Percentiles rank a stretch among this genome's conserved stretches.
phyloP scores from a whole-genome alignment of 371 early-diverging fungal species.

The Mucor racemosus region DNA sequence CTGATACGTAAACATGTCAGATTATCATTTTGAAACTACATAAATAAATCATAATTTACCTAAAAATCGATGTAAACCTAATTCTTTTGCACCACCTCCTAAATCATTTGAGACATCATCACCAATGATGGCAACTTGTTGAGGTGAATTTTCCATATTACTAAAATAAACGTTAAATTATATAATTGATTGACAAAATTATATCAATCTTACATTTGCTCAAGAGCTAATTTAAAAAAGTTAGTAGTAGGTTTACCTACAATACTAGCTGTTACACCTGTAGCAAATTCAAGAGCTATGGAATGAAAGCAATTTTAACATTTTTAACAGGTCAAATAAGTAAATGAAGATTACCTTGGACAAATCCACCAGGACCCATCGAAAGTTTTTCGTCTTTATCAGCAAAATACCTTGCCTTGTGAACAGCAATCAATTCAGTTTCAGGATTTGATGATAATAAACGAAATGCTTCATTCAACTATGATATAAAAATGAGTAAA shows the following conservation, averaged over 20 bases:
- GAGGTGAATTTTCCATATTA: slow-evolving; percentile 37
- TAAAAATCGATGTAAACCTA: slow-evolving; percentile 73
- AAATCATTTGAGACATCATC: slow-evolving; percentile 85
- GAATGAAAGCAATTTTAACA: background rate
- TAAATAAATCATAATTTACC: slow-evolving; percentile 35
- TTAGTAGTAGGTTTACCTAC: slow-evolving; percentile 84
- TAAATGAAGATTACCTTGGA: slow-evolving; percentile 45
- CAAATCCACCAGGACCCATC: slow-evolving; percentile 89
- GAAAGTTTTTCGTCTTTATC: slow-evolving; percentile 65
- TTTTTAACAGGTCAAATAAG: background rate
- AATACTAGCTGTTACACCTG: slow-evolving; percentile 66
- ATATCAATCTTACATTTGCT: slow-evolving; percentile 60
- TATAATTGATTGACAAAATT: background rate
- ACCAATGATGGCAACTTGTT: slow-evolving; percentile 80
- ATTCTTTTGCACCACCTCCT: slow-evolving; percentile 72
- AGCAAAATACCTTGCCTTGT: slow-evolving; percentile 80
- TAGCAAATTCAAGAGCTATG: slow-evolving; percentile 77
- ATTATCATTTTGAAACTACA: background rate
- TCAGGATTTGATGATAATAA: slow-evolving; percentile 44
- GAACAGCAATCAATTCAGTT: slow-evolving; percentile 73
- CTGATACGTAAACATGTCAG: slow-evolving; percentile 26
- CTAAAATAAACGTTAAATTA: background rate
- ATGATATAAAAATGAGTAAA: background rate
- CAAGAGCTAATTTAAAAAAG: slow-evolving; percentile 78
- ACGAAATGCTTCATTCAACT: slow-evolving; percentile 73